These are phyloP conservation scores for Psidium guajava DNA, from an alignment of 345 rosid species.

Conservation along the genomic window DNA sequence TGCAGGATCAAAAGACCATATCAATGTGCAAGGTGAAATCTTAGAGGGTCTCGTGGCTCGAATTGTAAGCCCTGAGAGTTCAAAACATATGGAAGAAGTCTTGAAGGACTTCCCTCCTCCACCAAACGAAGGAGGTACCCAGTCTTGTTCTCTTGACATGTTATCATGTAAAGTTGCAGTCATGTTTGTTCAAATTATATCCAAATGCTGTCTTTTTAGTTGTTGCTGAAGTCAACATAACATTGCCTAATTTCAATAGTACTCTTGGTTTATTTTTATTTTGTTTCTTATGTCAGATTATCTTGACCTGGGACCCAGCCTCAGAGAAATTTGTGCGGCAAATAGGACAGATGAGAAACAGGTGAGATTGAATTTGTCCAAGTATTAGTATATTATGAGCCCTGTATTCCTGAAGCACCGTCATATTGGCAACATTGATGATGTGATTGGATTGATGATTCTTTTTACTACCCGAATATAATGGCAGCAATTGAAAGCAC, in stretches of 20 bases:
- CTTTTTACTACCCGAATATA: not conserved
- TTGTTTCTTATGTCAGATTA: constrained; percentile 34
- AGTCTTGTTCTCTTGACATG: not conserved
- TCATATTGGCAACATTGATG: not conserved
- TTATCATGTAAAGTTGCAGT: not conserved
- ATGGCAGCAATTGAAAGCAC: constrained; percentile 83
- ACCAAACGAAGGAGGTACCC: constrained; percentile 56
- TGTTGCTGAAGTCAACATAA: not conserved
- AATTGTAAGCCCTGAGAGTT: constrained; percentile 65
- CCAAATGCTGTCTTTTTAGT: not conserved
- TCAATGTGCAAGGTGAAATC: constrained; percentile 83
- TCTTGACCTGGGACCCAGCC: constrained; percentile 72
- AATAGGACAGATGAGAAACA: constrained; percentile 87
- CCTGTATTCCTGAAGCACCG: not conserved
- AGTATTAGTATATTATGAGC: not conserved
- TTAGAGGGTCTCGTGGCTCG: constrained; percentile 99
- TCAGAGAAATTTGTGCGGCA: constrained; percentile 80
- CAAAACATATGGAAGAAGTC: constrained; percentile 67
- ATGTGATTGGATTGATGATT: not conserved
- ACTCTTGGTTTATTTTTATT: not conserved
- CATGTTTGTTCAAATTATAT: not conserved
- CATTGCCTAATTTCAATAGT: not conserved
- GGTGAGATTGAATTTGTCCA: constrained; percentile 25
- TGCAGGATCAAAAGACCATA: constrained; percentile 82
- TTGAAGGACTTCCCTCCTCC: constrained; percentile 58